Conservation (phyloP, 2,329 filamentous ascomycete species). For the Claviceps lovelessii region DNA sequence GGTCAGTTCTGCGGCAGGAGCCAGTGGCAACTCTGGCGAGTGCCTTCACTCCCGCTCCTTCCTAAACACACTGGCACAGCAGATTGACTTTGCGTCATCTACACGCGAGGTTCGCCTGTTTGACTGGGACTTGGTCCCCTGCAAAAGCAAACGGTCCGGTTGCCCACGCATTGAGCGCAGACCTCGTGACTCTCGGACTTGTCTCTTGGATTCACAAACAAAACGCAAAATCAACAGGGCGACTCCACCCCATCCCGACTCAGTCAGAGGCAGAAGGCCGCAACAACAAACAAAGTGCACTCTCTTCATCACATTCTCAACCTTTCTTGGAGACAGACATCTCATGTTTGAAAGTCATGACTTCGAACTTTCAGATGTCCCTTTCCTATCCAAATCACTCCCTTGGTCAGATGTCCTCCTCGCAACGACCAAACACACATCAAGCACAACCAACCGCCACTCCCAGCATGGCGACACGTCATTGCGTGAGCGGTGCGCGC, state of each 20-base stretch:
- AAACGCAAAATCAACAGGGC: background rate
- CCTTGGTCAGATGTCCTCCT: conserved; percentile 16
- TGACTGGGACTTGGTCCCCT: background rate
- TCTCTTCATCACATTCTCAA: background rate
- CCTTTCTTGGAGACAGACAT: background rate
- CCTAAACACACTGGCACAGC: background rate
- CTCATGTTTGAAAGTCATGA: conserved; percentile 9
- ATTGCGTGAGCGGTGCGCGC: conserved; percentile 8
- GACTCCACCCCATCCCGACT: background rate
- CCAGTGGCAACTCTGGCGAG: background rate
- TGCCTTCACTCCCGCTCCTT: background rate
- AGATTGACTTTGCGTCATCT: conserved; percentile 2
- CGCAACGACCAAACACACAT: conserved; percentile 3
- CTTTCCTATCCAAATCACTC: conserved; percentile 21
- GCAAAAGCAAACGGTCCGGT: background rate
- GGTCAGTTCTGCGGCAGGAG: background rate
- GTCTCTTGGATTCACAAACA: conserved; percentile 1
- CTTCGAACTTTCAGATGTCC: conserved; percentile 15
- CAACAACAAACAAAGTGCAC: background rate
- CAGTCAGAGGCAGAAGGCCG: background rate
- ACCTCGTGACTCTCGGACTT: background rate
- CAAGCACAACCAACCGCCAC: background rate
- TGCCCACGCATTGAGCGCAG: background rate
- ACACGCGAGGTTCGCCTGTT: conserved; percentile 2
- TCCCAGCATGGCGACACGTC: background rate